These are phyloP conservation scores for Kodamaea hsintzibuensis DNA, from an alignment of 805 yeast genomes.

Conservation along the genomic window DNA sequence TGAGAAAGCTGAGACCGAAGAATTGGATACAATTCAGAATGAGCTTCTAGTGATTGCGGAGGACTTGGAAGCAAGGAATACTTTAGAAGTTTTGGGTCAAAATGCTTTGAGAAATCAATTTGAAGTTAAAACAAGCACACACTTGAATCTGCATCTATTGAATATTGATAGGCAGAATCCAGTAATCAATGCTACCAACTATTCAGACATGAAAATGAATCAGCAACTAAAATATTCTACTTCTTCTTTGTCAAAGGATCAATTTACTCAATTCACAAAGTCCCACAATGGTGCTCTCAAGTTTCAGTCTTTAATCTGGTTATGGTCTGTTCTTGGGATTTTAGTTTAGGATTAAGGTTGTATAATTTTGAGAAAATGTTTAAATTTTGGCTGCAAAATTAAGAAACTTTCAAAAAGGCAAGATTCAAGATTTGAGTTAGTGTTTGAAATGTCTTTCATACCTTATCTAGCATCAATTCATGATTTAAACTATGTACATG, in stretches of 20 bases:
- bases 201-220: background rate
- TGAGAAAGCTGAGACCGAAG: background rate
- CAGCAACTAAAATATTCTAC: background rate
- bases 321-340: background rate
- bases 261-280: background rate
- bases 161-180: too few species aligned
- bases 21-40: too few species aligned
- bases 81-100: too few species aligned
- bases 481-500: background rate
- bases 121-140: background rate
- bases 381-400: background rate
- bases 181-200: background rate
- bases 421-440: background rate
- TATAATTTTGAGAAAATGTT: too few species aligned
- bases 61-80: too few species aligned
- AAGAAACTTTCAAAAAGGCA: too few species aligned
- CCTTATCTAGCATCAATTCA: background rate
- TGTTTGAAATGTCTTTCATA: background rate
- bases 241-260: background rate
- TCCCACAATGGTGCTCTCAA: background rate
- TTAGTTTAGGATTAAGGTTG: too few species aligned
- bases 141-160: background rate
- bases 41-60: too few species aligned
- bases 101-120: too few species aligned
- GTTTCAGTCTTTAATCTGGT: background rate